Evolutionary conservation across 768 basidiomycete species (phyloP).

Genomic region (Mycena floridula): DNA sequence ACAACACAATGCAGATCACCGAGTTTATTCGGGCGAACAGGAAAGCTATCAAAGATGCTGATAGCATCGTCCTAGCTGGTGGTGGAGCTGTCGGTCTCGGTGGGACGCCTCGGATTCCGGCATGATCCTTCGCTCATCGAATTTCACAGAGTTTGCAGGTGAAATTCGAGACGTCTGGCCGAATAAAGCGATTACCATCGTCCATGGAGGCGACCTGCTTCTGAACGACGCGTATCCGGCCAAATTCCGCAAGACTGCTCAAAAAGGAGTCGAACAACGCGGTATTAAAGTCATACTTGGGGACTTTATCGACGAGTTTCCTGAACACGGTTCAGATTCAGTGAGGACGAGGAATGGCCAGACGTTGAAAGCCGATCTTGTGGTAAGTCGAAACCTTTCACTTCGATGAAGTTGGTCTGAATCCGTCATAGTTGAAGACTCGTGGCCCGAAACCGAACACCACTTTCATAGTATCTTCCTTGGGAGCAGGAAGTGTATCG

Average conservation of each 20-base stretch:
- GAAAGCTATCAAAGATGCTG: constrained; percentile 24
- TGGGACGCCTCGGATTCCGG: constrained; percentile 7
- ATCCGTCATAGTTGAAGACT: constrained; percentile 23
- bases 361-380: constrained; percentile 44
- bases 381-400: constrained; percentile 34
- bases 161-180: constrained; percentile 36
- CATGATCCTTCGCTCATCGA: constrained; percentile 4
- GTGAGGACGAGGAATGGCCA: constrained; percentile 48
- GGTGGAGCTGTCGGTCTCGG: constrained; percentile 36
- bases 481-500: constrained; percentile 27
- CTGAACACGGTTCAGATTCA: constrained; percentile 27
- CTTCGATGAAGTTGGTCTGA: not conserved
- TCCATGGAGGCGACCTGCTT: constrained; percentile 48
- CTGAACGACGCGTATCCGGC: constrained; percentile 51
- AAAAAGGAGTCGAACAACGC: constrained; percentile 31
- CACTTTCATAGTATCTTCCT: constrained; percentile 36
- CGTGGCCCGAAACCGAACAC: constrained; percentile 47
- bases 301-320: constrained; percentile 45
- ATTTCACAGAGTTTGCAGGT: constrained; percentile 29
- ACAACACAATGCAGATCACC: constrained; percentile 15
- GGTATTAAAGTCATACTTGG: constrained; percentile 46
- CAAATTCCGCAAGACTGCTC: constrained; percentile 44
- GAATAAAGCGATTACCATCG: constrained; percentile 48
- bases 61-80: constrained; percentile 31
- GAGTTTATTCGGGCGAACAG: constrained; percentile 14